Percentiles rank a stretch among this genome's conserved stretches.
Conservation (phyloP, 208 protist species). For the Wallacemonas sp. region DNA sequence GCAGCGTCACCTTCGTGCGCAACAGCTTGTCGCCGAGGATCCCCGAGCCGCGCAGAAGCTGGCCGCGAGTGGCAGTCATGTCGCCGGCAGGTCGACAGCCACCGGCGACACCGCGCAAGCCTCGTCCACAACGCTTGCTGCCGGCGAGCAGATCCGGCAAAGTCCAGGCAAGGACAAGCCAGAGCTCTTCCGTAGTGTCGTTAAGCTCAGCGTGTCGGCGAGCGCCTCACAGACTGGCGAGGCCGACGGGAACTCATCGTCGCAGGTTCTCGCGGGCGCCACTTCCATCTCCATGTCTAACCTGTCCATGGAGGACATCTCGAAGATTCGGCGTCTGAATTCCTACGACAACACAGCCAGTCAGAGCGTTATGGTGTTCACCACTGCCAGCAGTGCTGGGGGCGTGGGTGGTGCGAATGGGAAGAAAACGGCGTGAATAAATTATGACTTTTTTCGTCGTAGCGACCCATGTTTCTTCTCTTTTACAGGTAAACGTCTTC, state of each 20-base stretch:
- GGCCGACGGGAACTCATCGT: neutral
- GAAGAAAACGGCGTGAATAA: no score
- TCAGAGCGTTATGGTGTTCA: constrained; percentile 76
- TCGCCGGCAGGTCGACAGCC: neutral
- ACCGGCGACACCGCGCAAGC: neutral
- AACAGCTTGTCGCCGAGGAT: constrained; percentile 24
- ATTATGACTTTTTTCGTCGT: no score
- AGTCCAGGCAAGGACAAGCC: neutral
- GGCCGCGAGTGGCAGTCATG: neutral
- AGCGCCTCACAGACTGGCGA: neutral
- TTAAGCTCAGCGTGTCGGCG: neutral
- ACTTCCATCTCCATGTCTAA: constrained; percentile 31
- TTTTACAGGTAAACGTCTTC: no score
- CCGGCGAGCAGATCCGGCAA: no score
- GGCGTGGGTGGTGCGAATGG: neutral
- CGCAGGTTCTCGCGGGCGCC: neutral
- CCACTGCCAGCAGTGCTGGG: constrained; percentile 14
- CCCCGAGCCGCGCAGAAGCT: constrained; percentile 14
- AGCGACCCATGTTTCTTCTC: no score
- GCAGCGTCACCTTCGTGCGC: constrained; percentile 47
- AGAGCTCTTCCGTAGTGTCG: constrained; percentile 1
- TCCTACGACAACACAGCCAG: constrained; percentile 79
- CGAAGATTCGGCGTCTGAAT: constrained; percentile 80
- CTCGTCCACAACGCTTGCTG: neutral
- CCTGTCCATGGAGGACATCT: constrained; percentile 61